Evolutionary conservation across 2,329 filamentous ascomycete species (phyloP).

Genomic region (Pseudocercospora pini-densiflorae): DNA sequence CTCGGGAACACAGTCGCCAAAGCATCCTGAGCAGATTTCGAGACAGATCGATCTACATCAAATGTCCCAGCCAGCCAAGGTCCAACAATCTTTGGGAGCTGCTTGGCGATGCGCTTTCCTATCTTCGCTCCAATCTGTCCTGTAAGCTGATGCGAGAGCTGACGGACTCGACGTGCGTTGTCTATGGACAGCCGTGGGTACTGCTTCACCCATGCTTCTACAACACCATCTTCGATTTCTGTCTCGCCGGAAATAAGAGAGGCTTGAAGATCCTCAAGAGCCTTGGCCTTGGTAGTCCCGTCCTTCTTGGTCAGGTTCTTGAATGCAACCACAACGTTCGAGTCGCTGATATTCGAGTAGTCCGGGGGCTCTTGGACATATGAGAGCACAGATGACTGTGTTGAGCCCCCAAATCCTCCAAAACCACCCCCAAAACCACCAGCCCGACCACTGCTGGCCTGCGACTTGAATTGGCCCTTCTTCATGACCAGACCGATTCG

Average conservation of each 20-base stretch:
- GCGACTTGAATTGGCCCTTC: conserved; percentile 64
- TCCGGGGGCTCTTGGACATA: conserved; percentile 88
- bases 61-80: conserved; percentile 91
- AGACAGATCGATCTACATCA: conserved; percentile 79
- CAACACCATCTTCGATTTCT: conserved; percentile 76
- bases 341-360: conserved; percentile 74
- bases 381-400: conserved; percentile 69
- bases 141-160: conserved; percentile 80
- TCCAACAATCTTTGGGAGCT: conserved; percentile 76
- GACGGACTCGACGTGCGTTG: conserved; percentile 82
- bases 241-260: conserved; percentile 63
- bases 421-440: conserved; percentile 42
- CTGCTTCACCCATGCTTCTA: conserved; percentile 88
- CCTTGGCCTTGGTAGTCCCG: conserved; percentile 87
- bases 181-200: conserved; percentile 93
- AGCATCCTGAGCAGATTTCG: conserved; percentile 77
- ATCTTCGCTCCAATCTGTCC: conserved; percentile 61
- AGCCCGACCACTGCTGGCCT: conserved; percentile 67
- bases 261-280: conserved; percentile 79
- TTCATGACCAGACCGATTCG: conserved; percentile 56
- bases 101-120: conserved; percentile 82
- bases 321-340: conserved; percentile 84
- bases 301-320: conserved; percentile 94
- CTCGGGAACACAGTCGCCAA: conserved; percentile 76
- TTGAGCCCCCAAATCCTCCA: conserved; percentile 44